Conservation (phyloP, 768 basidiomycete species). For the Mycena galericulata region DNA sequence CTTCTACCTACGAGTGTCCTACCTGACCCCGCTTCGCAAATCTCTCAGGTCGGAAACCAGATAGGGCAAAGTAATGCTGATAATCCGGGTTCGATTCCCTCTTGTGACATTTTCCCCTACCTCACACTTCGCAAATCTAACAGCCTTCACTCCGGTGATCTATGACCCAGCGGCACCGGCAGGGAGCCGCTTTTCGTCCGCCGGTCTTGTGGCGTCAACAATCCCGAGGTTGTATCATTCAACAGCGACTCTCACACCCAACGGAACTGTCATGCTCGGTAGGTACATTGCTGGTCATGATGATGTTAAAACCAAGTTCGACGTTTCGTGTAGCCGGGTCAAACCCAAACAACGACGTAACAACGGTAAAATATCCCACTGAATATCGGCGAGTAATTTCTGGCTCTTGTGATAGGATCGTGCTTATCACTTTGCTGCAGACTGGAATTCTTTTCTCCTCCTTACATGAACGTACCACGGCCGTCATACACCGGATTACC, state of each 20-base stretch:
- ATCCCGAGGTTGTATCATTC: slow-evolving; percentile 75
- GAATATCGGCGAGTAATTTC: slow-evolving; percentile 17
- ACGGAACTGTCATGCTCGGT: slow-evolving; percentile 51
- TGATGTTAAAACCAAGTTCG: too few relatives aligned
- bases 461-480: slow-evolving; percentile 15
- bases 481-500: slow-evolving; percentile 24
- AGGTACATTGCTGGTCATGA: too few relatives aligned
- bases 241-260: slow-evolving; percentile 65
- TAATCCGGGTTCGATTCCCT: too few relatives aligned
- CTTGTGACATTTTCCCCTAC: too few relatives aligned
- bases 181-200: slow-evolving; percentile 61
- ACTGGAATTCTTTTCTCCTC: slow-evolving; percentile 36
- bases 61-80: slow-evolving; percentile 48
- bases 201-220: slow-evolving; percentile 54
- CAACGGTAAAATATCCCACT: slow-evolving; percentile 21
- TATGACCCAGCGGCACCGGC: slow-evolving; percentile 58
- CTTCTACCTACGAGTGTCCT: too few relatives aligned
- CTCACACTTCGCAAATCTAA: too few relatives aligned
- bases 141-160: slow-evolving; percentile 54
- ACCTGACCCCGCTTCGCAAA: too few relatives aligned
- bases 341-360: slow-evolving; percentile 54
- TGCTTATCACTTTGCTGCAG: slow-evolving; percentile 4
- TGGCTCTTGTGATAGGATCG: slow-evolving; percentile 4
- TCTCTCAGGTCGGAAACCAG: too few relatives aligned
- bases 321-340: slow-evolving; percentile 53